Base-by-base conservation (phyloP, 192 early-diverging fungal genomes). In the Pilobolus umbonatus region DNA sequence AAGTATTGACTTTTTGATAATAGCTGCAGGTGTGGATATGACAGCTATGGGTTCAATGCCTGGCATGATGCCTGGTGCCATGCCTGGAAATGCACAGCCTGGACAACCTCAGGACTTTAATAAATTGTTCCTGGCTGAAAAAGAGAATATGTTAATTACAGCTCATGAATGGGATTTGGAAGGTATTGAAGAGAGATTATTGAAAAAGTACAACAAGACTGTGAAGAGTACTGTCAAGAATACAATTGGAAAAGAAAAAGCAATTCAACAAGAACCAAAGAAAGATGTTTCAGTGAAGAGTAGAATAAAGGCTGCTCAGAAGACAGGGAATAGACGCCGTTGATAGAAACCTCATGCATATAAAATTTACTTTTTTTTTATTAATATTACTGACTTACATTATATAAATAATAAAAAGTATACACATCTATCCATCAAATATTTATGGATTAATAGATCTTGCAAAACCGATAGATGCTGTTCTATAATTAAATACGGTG, bases 41-140 rank as follows among this genome's bases (percentile, higher is more conserved):
- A 77, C 88, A 29, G 89, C 91, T 14, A 96, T 95, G 91, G 82
- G 88, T 31, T 76, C 79, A 30, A 95, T 95, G 88, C 85, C 87
- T 32, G 75, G 71, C 43, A 70, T 78, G 39, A 77, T 79, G 26
- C 80, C 85, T 50, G 84, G 80, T 28, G 80, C 79, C 64, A 65
- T 65, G 52, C 69, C 64, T 25, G 79, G 81, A 70, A 60, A 65
- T 51, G 56, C 36, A 31, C 46, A 64, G 30, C 79, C 88, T 2
- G 90, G 87, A 44, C 89, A 87, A 66, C 90, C 83, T n/a, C 81
- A 83, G 62, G 91, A 92, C 64, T 85, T 89, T 50, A 70, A 84
- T 66, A 96, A 95, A 75, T 69, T 89, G 62, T 94, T 94, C 61
- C 73, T 90, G 75, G 84, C 81, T 59, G 90, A 94, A 74, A 87